These are phyloP conservation scores for Falciphora oryzae DNA, from an alignment of 2,329 filamentous ascomycete genomes.

Conservation along the genomic window DNA sequence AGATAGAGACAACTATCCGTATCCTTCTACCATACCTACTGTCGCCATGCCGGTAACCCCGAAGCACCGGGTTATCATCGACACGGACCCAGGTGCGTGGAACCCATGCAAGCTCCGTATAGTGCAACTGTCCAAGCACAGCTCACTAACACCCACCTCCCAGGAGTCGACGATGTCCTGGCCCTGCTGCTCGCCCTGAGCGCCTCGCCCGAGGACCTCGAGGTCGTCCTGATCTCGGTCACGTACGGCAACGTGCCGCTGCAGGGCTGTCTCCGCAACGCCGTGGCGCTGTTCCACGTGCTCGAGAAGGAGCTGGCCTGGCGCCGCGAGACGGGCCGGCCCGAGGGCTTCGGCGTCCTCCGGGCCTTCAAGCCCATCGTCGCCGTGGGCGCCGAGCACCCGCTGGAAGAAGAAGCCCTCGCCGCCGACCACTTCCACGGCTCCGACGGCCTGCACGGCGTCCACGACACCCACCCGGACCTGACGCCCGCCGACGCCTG, in stretches of 20 bases:
- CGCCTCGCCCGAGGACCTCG: slow-evolving; percentile 74
- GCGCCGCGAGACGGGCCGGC: slow-evolving; percentile 63
- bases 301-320: slow-evolving; percentile 84
- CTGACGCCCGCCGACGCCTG: slow-evolving; percentile 69
- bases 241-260: slow-evolving; percentile 93
- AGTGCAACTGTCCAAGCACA: background rate
- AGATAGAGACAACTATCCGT: too few species aligned
- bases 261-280: slow-evolving; percentile 79
- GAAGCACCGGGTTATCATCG: slow-evolving; percentile 80
- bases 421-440: slow-evolving; percentile 85
- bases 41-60: slow-evolving; percentile 33
- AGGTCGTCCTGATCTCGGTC: slow-evolving; percentile 78
- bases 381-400: slow-evolving; percentile 79
- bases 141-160: slow-evolving; percentile 13
- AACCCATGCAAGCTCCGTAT: background rate
- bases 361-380: slow-evolving; percentile 72
- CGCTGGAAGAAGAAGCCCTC: slow-evolving; percentile 75
- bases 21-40: too few species aligned
- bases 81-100: slow-evolving; percentile 76
- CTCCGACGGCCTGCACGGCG: slow-evolving; percentile 68
- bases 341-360: slow-evolving; percentile 68
- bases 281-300: slow-evolving; percentile 84
- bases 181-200: slow-evolving; percentile 84
- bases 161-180: slow-evolving; percentile 84
- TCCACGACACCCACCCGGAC: slow-evolving; percentile 67